These are phyloP conservation scores for Colletotrichum somersetense DNA, from an alignment of 2,329 filamentous ascomycete species.

Conservation along the genomic window DNA sequence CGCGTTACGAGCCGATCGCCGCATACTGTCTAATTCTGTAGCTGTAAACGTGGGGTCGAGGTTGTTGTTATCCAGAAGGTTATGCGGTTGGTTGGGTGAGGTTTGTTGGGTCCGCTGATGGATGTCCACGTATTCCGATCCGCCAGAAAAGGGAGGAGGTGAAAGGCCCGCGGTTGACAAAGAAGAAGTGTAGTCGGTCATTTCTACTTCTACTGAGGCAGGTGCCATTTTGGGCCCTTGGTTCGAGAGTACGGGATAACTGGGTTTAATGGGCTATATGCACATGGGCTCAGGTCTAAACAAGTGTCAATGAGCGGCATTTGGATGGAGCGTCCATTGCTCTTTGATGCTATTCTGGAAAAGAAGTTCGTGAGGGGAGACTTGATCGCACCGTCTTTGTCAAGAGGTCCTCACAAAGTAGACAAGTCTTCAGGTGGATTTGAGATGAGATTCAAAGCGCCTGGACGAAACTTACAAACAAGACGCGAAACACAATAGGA, in stretches of 20 bases:
- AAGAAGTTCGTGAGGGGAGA: neutral
- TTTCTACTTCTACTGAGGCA: slow-evolving; percentile 31
- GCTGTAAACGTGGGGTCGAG: slow-evolving; percentile 2
- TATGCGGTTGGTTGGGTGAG: slow-evolving; percentile 5
- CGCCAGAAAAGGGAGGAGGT: slow-evolving; percentile 10
- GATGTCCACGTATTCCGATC: neutral
- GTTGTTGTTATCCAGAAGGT: slow-evolving; percentile 14
- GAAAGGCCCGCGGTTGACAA: slow-evolving; percentile 22
- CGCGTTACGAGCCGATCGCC: slow-evolving; percentile 30
- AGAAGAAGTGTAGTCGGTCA: slow-evolving; percentile 28
- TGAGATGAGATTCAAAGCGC: neutral
- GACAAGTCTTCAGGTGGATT: neutral
- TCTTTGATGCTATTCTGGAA: neutral
- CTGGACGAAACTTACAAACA: slow-evolving; percentile 7
- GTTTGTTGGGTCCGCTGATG: neutral
- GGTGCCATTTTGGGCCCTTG: slow-evolving; percentile 28
- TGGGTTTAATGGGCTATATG: neutral
- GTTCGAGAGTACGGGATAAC: neutral
- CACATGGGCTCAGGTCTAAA: slow-evolving; percentile 1
- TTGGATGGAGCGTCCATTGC: neutral
- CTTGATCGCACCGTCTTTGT: neutral
- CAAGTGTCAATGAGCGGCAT: neutral
- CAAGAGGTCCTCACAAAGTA: neutral
- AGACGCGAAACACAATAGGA: neutral
- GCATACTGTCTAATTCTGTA: slow-evolving; percentile 21